These are phyloP conservation scores for Verticillium nubilum DNA, from an alignment of 2,329 filamentous ascomycete genomes.

Conservation along the genomic window DNA sequence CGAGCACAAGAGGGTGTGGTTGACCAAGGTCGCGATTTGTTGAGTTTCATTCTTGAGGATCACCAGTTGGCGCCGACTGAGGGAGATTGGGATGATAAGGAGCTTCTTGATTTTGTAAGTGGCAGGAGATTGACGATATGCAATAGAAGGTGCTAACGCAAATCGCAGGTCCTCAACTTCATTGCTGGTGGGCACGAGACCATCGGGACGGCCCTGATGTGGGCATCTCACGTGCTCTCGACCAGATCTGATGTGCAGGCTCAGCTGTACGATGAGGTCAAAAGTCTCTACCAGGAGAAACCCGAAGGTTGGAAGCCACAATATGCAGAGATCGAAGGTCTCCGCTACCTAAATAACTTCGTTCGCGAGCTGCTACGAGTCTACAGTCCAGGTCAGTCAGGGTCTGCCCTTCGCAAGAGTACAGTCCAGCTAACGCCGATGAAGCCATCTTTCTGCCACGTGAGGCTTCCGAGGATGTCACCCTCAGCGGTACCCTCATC, in stretches of 20 bases:
- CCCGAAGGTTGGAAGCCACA: slow-evolving; percentile 21
- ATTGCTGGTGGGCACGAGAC: slow-evolving; percentile 14
- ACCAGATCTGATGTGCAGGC: slow-evolving; percentile 4
- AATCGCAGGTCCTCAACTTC: slow-evolving; percentile 17
- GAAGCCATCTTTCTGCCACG: slow-evolving; percentile 16
- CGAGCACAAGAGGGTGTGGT: slow-evolving; percentile 10
- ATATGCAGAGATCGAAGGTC: slow-evolving; percentile 36
- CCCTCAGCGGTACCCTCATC: slow-evolving; percentile 18
- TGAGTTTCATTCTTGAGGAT: slow-evolving; percentile 21
- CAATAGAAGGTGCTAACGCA: slow-evolving; percentile 11
- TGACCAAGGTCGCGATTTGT: slow-evolving; percentile 14
- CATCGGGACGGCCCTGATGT: slow-evolving; percentile 11
- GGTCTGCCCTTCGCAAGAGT: not conserved
- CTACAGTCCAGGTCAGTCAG: slow-evolving; percentile 21
- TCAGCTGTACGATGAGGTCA: slow-evolving; percentile 6
- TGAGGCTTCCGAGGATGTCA: slow-evolving; percentile 18
- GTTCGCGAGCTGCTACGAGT: slow-evolving; percentile 30
- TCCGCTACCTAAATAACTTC: slow-evolving; percentile 36
- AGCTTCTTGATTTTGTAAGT: slow-evolving; percentile 19
- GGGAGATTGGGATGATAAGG: slow-evolving; percentile 14
- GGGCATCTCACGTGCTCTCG: slow-evolving; percentile 7
- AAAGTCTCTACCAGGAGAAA: slow-evolving; percentile 24
- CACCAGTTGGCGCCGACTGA: slow-evolving; percentile 7
- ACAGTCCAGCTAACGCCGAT: not conserved
- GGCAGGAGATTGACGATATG: not conserved